Conservation (phyloP, 2,329 filamentous ascomycete species). For the Tricladium varicosporioides region DNA sequence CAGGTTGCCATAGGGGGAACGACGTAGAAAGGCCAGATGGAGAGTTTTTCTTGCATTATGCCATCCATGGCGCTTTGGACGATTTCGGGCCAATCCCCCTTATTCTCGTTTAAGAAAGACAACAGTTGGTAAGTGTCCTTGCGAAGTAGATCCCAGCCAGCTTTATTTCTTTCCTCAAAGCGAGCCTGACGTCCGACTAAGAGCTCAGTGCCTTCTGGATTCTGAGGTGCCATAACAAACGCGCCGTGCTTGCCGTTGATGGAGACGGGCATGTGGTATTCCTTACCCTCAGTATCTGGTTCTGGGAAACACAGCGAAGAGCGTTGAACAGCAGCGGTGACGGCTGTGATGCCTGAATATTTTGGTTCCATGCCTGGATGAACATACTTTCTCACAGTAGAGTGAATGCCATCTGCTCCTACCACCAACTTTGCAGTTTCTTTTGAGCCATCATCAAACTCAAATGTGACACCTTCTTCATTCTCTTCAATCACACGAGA, state of each 20-base stretch:
- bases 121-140: constrained; percentile 38
- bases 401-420: constrained; percentile 58
- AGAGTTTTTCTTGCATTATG: constrained; percentile 34
- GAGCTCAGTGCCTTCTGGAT: constrained; percentile 45
- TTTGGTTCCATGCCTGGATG: constrained; percentile 45
- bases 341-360: constrained; percentile 47
- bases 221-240: constrained; percentile 49
- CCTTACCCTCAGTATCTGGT: background rate
- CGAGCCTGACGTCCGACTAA: constrained; percentile 44
- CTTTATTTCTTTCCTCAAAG: constrained; percentile 36
- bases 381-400: constrained; percentile 48
- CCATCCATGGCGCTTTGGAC: constrained; percentile 36
- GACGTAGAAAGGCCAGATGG: constrained; percentile 43
- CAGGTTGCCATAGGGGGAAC: constrained; percentile 41
- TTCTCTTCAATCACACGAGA: constrained; percentile 40
- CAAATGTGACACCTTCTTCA: constrained; percentile 40
- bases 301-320: constrained; percentile 14
- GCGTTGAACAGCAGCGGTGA: constrained; percentile 27
- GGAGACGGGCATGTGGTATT: constrained; percentile 1
- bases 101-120: constrained; percentile 34
- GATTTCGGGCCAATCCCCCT: constrained; percentile 34
- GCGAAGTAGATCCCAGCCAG: constrained; percentile 40
- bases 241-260: constrained; percentile 34
- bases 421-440: constrained; percentile 44
- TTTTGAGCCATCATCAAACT: constrained; percentile 44